Evolutionary conservation across 805 yeast genomes (phyloP), one percentile per base, ranked within the genome.

Genomic region (Candida sphagnicola): DNA sequence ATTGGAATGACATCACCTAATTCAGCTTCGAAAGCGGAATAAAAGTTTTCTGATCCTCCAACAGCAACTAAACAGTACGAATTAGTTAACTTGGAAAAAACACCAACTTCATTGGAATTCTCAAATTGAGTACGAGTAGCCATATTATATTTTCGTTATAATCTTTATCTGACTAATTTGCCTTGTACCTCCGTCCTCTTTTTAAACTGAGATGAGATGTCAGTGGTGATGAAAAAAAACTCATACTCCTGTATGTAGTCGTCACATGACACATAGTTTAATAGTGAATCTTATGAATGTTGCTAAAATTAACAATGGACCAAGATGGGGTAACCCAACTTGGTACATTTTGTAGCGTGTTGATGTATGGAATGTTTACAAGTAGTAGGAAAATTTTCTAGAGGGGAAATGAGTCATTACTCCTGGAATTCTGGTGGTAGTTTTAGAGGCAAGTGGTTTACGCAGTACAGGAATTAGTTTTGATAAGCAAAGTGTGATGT

Each of bases 21-120:
- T 66, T 93, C 96, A 38, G 96, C 96, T 73, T 93, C 99, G 60
- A 93, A 91, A 19, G 97, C 95, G 41, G 97, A 89, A 64, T 83
- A 85, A 51, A 76, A 76, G 59, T 75, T 74, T 56, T 75, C 83
- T 31, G 97, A 89, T 21, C 97, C 99, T 45, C 99, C 98, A 40
- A 93, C 88, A 5, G 99, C 95, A 41, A 91, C 97, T 53, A 93
- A 74, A 60, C 95, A 86, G 75, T 93, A 93, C 21, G 96, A 83
- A 76, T 93, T 93, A 55, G 99, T 93, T 54, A 93, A 76, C 62
- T 88, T 93, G 67, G 96, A 75, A 57, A 90, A 90, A 40, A 90
- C 97, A 59, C 97, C 97, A 49, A 90, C 88, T 64, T 68, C 73
- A 51, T 69, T 69, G 39, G 73, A 67, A 56, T 67, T 68, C 59